These are phyloP conservation scores for Exophiala aquamarina DNA, from an alignment of 2,329 filamentous ascomycete genomes.

Conservation along the genomic window DNA sequence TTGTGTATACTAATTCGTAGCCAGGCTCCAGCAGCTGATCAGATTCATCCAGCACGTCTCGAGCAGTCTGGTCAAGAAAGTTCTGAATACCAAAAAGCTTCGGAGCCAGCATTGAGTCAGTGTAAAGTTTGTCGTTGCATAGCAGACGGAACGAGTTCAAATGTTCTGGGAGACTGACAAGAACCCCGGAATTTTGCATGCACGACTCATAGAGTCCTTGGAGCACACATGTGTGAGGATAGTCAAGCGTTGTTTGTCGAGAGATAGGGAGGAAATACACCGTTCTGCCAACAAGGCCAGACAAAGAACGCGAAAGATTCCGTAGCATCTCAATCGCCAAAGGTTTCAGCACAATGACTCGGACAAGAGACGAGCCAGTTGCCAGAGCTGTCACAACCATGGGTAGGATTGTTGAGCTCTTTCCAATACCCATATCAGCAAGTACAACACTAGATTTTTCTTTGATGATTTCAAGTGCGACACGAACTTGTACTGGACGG, in stretches of 20 bases:
- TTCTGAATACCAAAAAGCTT: conserved; percentile 43
- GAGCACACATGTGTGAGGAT: conserved; percentile 43
- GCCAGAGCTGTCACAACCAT: conserved; percentile 59
- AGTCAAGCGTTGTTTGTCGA: conserved; percentile 36
- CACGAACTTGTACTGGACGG: conserved; percentile 57
- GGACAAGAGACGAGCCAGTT: conserved; percentile 51
- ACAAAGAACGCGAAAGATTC: conserved; percentile 50
- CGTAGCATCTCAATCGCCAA: conserved; percentile 62
- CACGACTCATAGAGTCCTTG: conserved; percentile 46
- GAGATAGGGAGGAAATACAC: conserved; percentile 50
- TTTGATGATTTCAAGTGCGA: conserved; percentile 58
- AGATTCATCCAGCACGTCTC: conserved; percentile 65
- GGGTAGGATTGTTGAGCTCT: conserved; percentile 68
- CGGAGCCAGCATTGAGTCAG: conserved; percentile 31
- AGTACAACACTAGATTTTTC: conserved; percentile 60
- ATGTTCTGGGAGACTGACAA: conserved; percentile 65
- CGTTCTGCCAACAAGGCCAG: conserved; percentile 44
- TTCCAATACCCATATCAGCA: conserved; percentile 71
- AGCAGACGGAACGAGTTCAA: conserved; percentile 64
- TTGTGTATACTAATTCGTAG: conserved; percentile 64
- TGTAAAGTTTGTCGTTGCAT: conserved; percentile 51
- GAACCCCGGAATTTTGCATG: conserved; percentile 51
- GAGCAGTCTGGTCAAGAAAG: conserved; percentile 45
- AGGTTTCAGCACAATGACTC: conserved; percentile 62
- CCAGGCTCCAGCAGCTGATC: conserved; percentile 63